These are phyloP conservation scores for Pezicula neosporulosa DNA, from an alignment of 2,329 filamentous ascomycete genomes.

Conservation along the genomic window DNA sequence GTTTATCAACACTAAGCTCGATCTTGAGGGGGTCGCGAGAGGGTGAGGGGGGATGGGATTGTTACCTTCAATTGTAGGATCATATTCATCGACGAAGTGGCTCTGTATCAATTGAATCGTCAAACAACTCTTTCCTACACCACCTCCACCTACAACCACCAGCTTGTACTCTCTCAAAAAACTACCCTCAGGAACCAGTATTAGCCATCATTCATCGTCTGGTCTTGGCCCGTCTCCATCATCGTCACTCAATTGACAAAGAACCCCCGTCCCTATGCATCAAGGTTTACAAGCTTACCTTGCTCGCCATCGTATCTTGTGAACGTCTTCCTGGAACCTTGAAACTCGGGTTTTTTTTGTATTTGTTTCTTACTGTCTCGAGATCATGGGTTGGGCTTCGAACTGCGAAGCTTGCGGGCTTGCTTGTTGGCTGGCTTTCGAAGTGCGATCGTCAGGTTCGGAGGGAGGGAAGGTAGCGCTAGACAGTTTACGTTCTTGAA, in stretches of 20 bases:
- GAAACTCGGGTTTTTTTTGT: conserved; percentile 7
- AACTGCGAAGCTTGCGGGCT: too few relatives aligned
- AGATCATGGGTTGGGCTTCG: too few relatives aligned
- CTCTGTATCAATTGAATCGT: conserved; percentile 92
- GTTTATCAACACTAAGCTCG: neutral
- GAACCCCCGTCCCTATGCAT: neutral
- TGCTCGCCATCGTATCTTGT: conserved; percentile 30
- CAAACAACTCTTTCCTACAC: conserved; percentile 98
- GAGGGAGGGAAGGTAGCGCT: neutral
- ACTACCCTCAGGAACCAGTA: conserved; percentile 44
- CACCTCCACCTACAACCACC: conserved; percentile 96
- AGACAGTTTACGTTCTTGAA: neutral
- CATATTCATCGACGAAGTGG: conserved; percentile 99
- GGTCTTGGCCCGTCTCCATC: too few relatives aligned
- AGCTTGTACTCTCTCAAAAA: conserved; percentile 89
- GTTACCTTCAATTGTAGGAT: conserved; percentile 96
- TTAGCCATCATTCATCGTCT: neutral
- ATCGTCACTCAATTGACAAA: conserved; percentile 2
- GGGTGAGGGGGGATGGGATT: conserved; percentile 24
- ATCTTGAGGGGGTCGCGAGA: conserved; percentile 1
- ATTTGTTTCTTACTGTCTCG: neutral
- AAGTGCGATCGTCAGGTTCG: neutral
- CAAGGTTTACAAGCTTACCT: conserved; percentile 23
- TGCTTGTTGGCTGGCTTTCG: neutral
- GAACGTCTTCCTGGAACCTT: neutral